A percentile compares a stretch with the other conserved stretches of the same genome.
Conservation (phyloP, 805 yeast genomes). For the Cyberlindnera americana region DNA sequence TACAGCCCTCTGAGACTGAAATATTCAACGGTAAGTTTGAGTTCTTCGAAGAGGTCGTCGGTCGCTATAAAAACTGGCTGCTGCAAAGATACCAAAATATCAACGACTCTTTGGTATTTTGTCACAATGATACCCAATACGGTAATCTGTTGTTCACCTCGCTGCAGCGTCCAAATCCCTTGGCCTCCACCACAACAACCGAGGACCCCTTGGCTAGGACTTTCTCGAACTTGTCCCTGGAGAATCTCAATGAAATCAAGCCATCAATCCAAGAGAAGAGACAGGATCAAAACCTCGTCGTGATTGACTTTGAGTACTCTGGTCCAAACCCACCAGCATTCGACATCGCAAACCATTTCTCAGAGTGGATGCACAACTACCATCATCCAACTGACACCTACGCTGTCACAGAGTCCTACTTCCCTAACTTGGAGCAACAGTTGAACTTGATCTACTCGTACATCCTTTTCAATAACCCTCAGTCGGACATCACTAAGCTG, state of each 20-base stretch:
- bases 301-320: conserved; percentile 94
- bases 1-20: conserved; percentile 33
- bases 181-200: conserved; percentile 16
- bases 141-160: conserved; percentile 74
- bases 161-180: conserved; percentile 40
- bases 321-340: conserved; percentile 87
- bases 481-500: conserved; percentile 27
- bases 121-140: conserved; percentile 96
- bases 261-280: conserved; percentile 36
- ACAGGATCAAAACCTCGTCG: conserved; percentile 75
- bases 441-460: conserved; percentile 74
- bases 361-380: conserved; percentile 97
- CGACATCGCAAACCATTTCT: conserved; percentile 89
- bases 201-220: conserved; percentile 2
- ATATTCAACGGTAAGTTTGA: conserved; percentile 46
- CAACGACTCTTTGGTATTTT: conserved; percentile 60
- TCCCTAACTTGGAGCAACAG: conserved; percentile 68
- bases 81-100: conserved; percentile 44
- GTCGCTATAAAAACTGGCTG: conserved; percentile 61
- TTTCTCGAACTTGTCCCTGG: conserved; percentile 24
- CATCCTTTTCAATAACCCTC: conserved; percentile 14
- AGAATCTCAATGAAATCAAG: conserved; percentile 26
- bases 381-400: conserved; percentile 44
- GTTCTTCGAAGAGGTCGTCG: conserved; percentile 46
- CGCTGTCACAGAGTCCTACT: conserved; percentile 48